phyloP scores from a whole-genome alignment of 2,329 filamentous ascomycete species.

The Didymellaceae sp. region DNA sequence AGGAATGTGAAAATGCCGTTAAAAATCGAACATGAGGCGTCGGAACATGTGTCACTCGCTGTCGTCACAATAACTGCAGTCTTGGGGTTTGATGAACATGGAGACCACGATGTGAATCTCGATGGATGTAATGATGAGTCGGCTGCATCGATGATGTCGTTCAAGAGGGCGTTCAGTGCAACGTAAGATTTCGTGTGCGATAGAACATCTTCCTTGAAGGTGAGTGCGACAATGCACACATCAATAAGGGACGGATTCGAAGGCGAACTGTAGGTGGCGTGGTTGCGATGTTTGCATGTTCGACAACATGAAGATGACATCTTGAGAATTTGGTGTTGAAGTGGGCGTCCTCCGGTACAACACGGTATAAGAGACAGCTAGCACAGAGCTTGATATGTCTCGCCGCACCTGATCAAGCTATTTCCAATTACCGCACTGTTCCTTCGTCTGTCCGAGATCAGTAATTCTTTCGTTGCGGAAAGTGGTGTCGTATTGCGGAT shows the following conservation, averaged over 20 bases:
- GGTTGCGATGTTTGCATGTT: conserved; percentile 38
- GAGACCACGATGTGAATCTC: conserved; percentile 39
- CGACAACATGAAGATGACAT: conserved; percentile 31
- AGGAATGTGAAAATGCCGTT: conserved; percentile 25
- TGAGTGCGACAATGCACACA: conserved; percentile 34
- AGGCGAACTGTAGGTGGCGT: conserved; percentile 22
- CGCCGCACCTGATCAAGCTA: background rate
- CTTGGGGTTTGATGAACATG: conserved; percentile 25
- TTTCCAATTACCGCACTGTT: background rate
- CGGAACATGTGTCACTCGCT: conserved; percentile 26
- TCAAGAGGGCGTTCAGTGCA: conserved; percentile 32
- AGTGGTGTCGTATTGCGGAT: conserved; percentile 4
- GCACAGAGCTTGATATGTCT: background rate
- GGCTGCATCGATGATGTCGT: conserved; percentile 36
- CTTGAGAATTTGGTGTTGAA: background rate
- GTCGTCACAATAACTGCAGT: conserved; percentile 34
- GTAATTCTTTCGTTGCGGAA: background rate
- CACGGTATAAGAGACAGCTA: background rate
- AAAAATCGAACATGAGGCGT: conserved; percentile 27
- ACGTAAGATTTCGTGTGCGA: conserved; percentile 15
- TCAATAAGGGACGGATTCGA: conserved; percentile 27
- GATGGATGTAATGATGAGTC: conserved; percentile 32
- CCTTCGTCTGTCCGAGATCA: background rate
- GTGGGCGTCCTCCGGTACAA: background rate
- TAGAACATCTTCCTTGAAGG: conserved; percentile 25